These are phyloP conservation scores for Cladosporium sp. DNA, from an alignment of 2,329 filamentous ascomycete species.

Conservation along the genomic window DNA sequence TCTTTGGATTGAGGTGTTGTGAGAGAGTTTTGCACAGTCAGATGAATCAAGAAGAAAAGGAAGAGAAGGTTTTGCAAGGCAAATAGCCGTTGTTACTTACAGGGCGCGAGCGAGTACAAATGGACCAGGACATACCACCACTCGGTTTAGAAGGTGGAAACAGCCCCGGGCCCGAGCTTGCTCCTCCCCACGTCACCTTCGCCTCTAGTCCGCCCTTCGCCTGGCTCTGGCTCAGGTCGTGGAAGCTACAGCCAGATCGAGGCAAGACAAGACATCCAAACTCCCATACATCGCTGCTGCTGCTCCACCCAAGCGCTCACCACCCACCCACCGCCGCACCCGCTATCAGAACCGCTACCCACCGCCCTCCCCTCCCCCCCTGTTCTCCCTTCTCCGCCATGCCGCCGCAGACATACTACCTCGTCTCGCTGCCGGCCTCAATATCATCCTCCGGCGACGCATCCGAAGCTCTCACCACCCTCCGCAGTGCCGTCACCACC, in stretches of 20 bases:
- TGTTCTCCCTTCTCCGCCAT: slow-evolving; percentile 20
- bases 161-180: neutral
- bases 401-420: slow-evolving; percentile 63
- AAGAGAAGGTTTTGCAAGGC: neutral
- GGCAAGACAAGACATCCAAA: slow-evolving; percentile 1
- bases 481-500: slow-evolving; percentile 66
- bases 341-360: neutral
- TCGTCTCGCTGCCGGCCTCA: slow-evolving; percentile 85
- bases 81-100: slow-evolving; percentile 1
- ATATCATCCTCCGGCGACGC: slow-evolving; percentile 76
- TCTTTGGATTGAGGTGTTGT: too few relatives aligned
- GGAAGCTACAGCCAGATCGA: slow-evolving; percentile 5
- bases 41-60: neutral
- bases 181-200: slow-evolving; percentile 1
- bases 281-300: slow-evolving; percentile 9
- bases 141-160: too few relatives aligned
- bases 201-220: neutral
- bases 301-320: too few relatives aligned
- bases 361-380: neutral
- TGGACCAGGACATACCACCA: too few relatives aligned
- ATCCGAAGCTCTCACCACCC: slow-evolving; percentile 74
- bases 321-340: slow-evolving; percentile 9
- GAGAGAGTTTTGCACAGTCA: too few relatives aligned
- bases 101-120: slow-evolving; percentile 8
- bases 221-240: neutral